phyloP scores from a whole-genome alignment of 192 early-diverging fungal species.

The Coemansia sp. region DNA sequence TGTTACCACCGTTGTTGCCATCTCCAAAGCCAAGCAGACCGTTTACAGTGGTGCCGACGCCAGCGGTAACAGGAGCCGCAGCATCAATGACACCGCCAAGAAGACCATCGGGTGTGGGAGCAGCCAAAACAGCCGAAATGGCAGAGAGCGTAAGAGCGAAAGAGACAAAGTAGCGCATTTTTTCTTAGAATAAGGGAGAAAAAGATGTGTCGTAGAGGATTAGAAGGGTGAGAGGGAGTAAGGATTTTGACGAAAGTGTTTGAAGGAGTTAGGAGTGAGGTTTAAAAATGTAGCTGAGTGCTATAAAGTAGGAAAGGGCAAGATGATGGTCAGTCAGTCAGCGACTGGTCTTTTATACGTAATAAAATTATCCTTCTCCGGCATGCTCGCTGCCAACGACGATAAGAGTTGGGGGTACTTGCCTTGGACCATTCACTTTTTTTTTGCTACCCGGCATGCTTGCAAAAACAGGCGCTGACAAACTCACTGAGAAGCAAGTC shows the following conservation, averaged over 20 bases:
- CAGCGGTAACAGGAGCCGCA: conserved; percentile 21
- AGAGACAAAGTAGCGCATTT: conserved; percentile 4
- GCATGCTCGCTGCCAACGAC: background rate
- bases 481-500: background rate
- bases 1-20: background rate
- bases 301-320: background rate
- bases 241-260: background rate
- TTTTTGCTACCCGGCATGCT: background rate
- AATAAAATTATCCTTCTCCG: background rate
- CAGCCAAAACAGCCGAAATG: conserved; percentile 11
- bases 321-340: background rate
- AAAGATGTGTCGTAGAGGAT: background rate
- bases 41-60: conserved; percentile 18
- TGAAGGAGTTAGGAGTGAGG: background rate
- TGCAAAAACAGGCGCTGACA: background rate
- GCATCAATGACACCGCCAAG: conserved; percentile 28
- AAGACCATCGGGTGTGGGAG: conserved; percentile 15
- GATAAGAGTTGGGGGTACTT: no score
- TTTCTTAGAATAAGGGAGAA: background rate
- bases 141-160: conserved; percentile 7
- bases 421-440: background rate
- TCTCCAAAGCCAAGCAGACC: conserved; percentile 11
- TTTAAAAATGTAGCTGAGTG: conserved; percentile 4
- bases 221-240: background rate
- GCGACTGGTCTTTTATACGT: background rate